Base-by-base conservation (phyloP, 1,284 basidiomycete genomes). In the Apiotrichum gracile region DNA sequence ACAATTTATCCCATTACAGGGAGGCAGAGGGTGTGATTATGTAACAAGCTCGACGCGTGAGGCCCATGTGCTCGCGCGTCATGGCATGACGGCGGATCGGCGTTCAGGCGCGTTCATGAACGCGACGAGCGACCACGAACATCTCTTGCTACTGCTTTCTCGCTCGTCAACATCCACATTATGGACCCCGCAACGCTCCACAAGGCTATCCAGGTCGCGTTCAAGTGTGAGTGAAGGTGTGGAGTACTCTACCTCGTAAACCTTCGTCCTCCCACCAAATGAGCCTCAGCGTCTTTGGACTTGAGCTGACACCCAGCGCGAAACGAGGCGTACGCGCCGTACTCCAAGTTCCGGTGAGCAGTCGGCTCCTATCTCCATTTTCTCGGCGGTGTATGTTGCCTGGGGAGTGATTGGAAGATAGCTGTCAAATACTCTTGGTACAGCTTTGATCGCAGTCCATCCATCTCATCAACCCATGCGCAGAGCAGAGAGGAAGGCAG, bases 321-420 rank as follows among this genome's bases (percentile, higher is more conserved):
- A 56, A 75, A 81, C 47, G 71, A 72, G 41, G 78, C 85, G 0
- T 89, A 91, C 68, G 78, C 76, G 37, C 85, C 81, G 0, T 89
- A 91, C 73, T 92, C 90, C 40, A 85, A 90, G 31, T 94, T 94
- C 69, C 83, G 86, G 42, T 69, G 35, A 52, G 69, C 57, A 21
- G 3, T 5, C 31, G 38, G 13, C 35, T 21, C 24, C 17, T 45
- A 50, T 12, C 35, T 49, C 13, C 41, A n/a, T 22, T n/a, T 24
- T 31, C 31, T 3, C 9, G 31, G n/a, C n/a, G n/a, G n/a, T n/a
- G n/a, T n/a, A n/a, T n/a, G n/a, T n/a, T n/a, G n/a, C n/a, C n/a
- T 31, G 31, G 10, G 31, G 31, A 31, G 16, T 10, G 31, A 31
- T 31, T n/a, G n/a, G n/a, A n/a, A n/a, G n/a, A n/a, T n/a, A n/a